Evolutionary conservation across 2,329 filamentous ascomycete genomes (phyloP).

Genomic region (Lachnellula subtilissima): DNA sequence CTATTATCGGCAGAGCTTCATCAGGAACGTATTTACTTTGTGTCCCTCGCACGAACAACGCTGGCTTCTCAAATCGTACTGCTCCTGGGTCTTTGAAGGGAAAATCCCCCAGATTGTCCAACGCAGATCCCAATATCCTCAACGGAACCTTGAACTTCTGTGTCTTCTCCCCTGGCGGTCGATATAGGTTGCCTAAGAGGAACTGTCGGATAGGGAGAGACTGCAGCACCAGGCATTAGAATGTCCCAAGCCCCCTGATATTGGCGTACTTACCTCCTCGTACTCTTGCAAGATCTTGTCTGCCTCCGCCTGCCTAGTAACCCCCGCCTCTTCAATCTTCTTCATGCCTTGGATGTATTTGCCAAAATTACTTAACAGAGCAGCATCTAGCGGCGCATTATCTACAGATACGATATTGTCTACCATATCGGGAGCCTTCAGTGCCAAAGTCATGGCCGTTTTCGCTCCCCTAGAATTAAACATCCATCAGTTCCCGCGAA

Average conservation of each 20-base stretch:
- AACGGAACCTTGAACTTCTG: conserved; percentile 79
- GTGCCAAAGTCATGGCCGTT: conserved; percentile 80
- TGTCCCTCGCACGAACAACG: conserved; percentile 76
- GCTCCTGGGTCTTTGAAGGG: conserved; percentile 72
- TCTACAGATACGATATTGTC: conserved; percentile 77
- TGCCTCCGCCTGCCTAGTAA: conserved; percentile 70
- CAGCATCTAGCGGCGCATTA: conserved; percentile 82
- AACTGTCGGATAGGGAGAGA: conserved; percentile 81
- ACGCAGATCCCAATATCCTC: conserved; percentile 57
- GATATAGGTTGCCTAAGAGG: conserved; percentile 77
- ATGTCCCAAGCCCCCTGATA: not conserved
- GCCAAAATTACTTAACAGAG: conserved; percentile 68
- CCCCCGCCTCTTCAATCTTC: conserved; percentile 63
- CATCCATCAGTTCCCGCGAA: conserved; percentile 3
- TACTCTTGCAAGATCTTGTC: conserved; percentile 72
- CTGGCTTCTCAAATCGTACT: conserved; percentile 67
- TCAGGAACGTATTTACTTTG: conserved; percentile 75
- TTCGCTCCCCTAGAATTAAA: conserved; percentile 68
- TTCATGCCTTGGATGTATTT: conserved; percentile 83
- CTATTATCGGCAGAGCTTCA: conserved; percentile 73
- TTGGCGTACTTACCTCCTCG: conserved; percentile 52
- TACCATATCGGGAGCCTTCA: conserved; percentile 63
- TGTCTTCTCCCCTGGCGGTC: conserved; percentile 44
- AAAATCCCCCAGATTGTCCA: conserved; percentile 77
- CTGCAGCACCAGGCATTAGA: conserved; percentile 28